phyloP scores from a whole-genome alignment of 257 asterid species.

The Przewalskia tangutica region DNA sequence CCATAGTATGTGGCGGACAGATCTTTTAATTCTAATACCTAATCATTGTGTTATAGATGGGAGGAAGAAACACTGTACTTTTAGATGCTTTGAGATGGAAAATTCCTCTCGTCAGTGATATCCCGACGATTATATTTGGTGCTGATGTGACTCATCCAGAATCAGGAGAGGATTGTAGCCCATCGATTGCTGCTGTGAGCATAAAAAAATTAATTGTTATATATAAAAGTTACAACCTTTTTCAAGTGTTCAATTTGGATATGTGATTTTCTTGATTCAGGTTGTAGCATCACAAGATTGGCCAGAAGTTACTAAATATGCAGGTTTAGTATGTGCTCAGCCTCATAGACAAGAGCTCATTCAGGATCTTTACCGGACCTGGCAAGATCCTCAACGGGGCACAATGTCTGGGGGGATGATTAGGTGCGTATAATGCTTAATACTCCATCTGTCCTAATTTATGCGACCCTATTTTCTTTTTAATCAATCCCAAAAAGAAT shows the following conservation, averaged over 20 bases:
- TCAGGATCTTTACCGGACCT: conserved; percentile 87
- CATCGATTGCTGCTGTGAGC: conserved; percentile 95
- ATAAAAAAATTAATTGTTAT: background rate
- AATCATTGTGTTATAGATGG: conserved; percentile 56
- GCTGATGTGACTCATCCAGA: conserved; percentile 99
- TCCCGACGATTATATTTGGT: conserved; percentile 94
- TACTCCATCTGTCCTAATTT: no score
- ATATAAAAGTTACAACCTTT: background rate
- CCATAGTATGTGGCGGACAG: background rate
- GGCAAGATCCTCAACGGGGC: conserved; percentile 95
- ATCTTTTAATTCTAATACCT: background rate
- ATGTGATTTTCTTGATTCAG: conserved; percentile 19
- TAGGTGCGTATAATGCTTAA: conserved; percentile 27
- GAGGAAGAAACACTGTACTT: conserved; percentile 89
- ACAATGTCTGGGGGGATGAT: conserved; percentile 97
- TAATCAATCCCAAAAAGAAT: no score
- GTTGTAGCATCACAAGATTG: conserved; percentile 99
- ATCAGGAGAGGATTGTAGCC: conserved; percentile 93
- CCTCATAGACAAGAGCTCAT: conserved; percentile 96
- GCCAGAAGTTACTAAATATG: conserved; percentile 99
- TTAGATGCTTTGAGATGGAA: conserved; percentile 84
- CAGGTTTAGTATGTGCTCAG: conserved; percentile 95
- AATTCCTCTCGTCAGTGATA: conserved; percentile 91
- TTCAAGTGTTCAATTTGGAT: background rate
- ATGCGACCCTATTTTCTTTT: no score